Evolutionary conservation across 768 basidiomycete genomes (phyloP), one percentile per base, ranked within the genome.

Genomic region (Amanita muscaria): DNA sequence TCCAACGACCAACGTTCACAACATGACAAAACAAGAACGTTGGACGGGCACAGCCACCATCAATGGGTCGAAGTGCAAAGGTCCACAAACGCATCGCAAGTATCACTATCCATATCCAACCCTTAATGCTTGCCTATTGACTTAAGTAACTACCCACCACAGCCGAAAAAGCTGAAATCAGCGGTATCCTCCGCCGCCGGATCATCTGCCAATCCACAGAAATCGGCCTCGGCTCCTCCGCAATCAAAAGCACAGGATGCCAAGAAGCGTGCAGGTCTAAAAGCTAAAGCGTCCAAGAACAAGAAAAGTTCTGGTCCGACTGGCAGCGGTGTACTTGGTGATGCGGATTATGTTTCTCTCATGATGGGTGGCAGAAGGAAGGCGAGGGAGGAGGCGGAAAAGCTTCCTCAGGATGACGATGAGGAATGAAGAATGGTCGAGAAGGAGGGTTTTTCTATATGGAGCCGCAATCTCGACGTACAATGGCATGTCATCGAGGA

Each of bases 341-440:
- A 74, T 15, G 85, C 80, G 23, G 87, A 89, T 59, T 89, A 88
- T 56, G 78, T 89, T 36, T 68, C 74, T 9, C 58, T 88, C 50
- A 64, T 86, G 68, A 68, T 79, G 69, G 84, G 85, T 14, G 69
- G 83, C n/a, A 67, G 85, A 48, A 70, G 72, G 53, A 83, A 75
- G 56, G 83, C 78, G 11, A 68, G 63, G 42, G 69, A 74, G 56
- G 87, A 88, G 59, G 83, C 80, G 5, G 56, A 66, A 33, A 88
- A 83, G 52, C 57, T 88, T 32, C 74, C 76, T 14, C 59, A 48
- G 19, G 52, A 56, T n/a, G 53, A 59, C 1, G 39, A 41, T n/a
- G n/a, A n/a, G n/a, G n/a, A n/a, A n/a, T n/a, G n/a, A n/a, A n/a
- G n/a, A n/a, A n/a, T n/a, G n/a, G n/a, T n/a, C n/a, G n/a, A n/a